A percentile compares a stretch with the other conserved stretches of the same genome.
These are phyloP conservation scores for Bacidia rubella DNA, from an alignment of 495 filamentous ascomycete species.

Conservation along the genomic window DNA sequence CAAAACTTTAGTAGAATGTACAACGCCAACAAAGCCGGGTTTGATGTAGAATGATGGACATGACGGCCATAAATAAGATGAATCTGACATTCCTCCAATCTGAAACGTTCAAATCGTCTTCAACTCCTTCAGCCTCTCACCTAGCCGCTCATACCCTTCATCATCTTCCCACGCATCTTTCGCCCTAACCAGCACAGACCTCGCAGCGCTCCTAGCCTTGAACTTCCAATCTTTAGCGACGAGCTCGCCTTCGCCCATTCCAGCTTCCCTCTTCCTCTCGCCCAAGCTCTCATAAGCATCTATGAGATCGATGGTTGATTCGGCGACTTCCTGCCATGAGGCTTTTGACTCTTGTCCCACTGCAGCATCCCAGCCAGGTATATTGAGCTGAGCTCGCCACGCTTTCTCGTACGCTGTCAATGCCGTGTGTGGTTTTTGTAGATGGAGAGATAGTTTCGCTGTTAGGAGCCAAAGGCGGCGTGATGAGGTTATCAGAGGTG, in stretches of 20 bases:
- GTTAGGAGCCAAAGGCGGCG: slow-evolving; percentile 63
- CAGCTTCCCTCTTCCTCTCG: slow-evolving; percentile 26
- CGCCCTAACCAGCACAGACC: slow-evolving; percentile 67
- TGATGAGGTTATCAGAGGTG: slow-evolving; percentile 72
- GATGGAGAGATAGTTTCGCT: slow-evolving; percentile 56
- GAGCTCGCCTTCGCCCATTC: slow-evolving; percentile 25
- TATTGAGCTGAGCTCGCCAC: slow-evolving; percentile 55
- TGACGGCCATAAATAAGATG: too few species aligned
- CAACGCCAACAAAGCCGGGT: too few species aligned
- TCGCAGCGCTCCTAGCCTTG: slow-evolving; percentile 71
- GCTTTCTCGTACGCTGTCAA: slow-evolving; percentile 77
- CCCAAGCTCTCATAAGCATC: slow-evolving; percentile 37
- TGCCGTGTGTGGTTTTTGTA: slow-evolving; percentile 49
- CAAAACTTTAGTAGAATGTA: too few species aligned
- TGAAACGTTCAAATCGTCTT: too few species aligned
- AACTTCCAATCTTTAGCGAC: slow-evolving; percentile 59
- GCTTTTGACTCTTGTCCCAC: slow-evolving; percentile 34
- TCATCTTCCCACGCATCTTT: slow-evolving; percentile 74
- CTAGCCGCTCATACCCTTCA: slow-evolving; percentile 52
- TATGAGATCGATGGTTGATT: slow-evolving; percentile 34
- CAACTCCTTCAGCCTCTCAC: slow-evolving; percentile 46
- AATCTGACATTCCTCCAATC: too few species aligned
- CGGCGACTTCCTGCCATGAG: slow-evolving; percentile 34
- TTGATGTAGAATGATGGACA: too few species aligned
- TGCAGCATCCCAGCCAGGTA: slow-evolving; percentile 20